Conservation (phyloP, 148 eudicot species). For the Vaccinium macrocarpon region DNA sequence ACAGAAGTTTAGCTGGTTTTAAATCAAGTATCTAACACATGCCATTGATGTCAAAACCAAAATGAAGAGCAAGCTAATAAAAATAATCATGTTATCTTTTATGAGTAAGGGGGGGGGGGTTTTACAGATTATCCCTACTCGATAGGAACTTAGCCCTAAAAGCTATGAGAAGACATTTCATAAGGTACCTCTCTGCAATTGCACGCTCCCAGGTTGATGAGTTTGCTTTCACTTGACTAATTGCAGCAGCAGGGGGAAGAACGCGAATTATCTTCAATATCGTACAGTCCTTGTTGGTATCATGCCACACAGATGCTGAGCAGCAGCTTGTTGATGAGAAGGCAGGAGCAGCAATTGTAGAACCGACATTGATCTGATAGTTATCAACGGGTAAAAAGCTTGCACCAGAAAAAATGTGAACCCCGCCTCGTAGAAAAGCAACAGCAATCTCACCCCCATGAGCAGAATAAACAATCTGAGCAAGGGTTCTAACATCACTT, state of each 20-base stretch:
- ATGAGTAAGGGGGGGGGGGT: not conserved
- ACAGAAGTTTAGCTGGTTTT: not conserved
- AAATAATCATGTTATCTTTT: not conserved
- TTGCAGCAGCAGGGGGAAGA: slow-evolving; percentile 82
- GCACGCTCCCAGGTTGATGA: slow-evolving; percentile 96
- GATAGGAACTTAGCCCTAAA: not conserved
- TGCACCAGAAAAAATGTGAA: slow-evolving; percentile 87
- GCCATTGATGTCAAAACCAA: not conserved
- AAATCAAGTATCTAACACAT: not conserved
- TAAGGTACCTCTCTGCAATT: slow-evolving; percentile 83
- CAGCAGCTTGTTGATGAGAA: slow-evolving; percentile 99
- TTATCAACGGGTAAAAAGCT: slow-evolving; percentile 76
- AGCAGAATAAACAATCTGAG: slow-evolving; percentile 90
- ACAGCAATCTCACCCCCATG: slow-evolving; percentile 98
- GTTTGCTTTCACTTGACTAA: slow-evolving; percentile 69
- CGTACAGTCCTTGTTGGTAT: slow-evolving; percentile 64
- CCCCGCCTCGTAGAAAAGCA: slow-evolving; percentile 88
- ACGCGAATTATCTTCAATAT: slow-evolving; percentile 90
- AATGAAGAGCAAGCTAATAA: not conserved
- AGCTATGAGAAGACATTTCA: slow-evolving; percentile 1
- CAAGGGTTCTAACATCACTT: slow-evolving; percentile 94
- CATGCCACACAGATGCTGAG: slow-evolving; percentile 97
- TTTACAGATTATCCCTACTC: not conserved
- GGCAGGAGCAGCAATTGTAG: slow-evolving; percentile 96
- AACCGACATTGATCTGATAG: slow-evolving; percentile 84